phyloP scores from a whole-genome alignment of 768 basidiomycete genomes.

The Lactifluus rugatus region DNA sequence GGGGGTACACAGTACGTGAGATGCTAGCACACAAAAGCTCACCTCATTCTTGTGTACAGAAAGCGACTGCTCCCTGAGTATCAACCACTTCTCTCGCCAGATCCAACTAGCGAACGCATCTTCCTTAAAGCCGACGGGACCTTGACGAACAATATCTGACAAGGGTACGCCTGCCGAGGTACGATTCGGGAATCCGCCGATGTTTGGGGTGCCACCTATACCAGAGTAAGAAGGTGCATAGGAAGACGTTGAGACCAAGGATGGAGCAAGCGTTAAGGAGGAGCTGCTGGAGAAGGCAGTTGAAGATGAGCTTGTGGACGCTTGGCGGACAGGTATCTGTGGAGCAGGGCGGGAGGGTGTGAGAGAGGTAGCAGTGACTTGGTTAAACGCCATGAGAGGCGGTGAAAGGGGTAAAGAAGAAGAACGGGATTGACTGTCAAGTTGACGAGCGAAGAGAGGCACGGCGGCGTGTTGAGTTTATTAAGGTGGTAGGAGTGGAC shows the following conservation, averaged over 20 bases:
- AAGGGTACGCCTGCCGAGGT: constrained; percentile 28
- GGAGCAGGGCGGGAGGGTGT: constrained; percentile 76
- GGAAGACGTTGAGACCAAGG: constrained; percentile 46
- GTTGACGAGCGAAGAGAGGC: not conserved
- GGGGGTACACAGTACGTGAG: not conserved
- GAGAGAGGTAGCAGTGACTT: constrained; percentile 46
- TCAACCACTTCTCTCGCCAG: constrained; percentile 85
- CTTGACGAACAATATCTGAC: constrained; percentile 51
- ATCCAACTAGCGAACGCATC: constrained; percentile 88
- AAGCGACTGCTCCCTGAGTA: constrained; percentile 71
- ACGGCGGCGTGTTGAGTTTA: not conserved
- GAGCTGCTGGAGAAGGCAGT: constrained; percentile 48
- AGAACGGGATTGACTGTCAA: not conserved
- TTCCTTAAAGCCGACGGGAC: constrained; percentile 84
- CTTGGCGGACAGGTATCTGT: constrained; percentile 49
- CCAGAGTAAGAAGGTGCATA: constrained; percentile 65
- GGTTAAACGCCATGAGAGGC: constrained; percentile 38
- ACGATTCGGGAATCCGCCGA: constrained; percentile 72
- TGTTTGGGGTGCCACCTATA: constrained; percentile 78
- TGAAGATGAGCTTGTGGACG: constrained; percentile 36
- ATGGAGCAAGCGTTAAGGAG: constrained; percentile 41
- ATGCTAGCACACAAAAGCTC: constrained; percentile 25
- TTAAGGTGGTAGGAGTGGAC: not conserved
- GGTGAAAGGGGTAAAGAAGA: not conserved
- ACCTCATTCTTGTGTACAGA: constrained; percentile 91